These are phyloP conservation scores for Calcarisporium arbuscula DNA, from an alignment of 2,329 filamentous ascomycete species.

Conservation along the genomic window DNA sequence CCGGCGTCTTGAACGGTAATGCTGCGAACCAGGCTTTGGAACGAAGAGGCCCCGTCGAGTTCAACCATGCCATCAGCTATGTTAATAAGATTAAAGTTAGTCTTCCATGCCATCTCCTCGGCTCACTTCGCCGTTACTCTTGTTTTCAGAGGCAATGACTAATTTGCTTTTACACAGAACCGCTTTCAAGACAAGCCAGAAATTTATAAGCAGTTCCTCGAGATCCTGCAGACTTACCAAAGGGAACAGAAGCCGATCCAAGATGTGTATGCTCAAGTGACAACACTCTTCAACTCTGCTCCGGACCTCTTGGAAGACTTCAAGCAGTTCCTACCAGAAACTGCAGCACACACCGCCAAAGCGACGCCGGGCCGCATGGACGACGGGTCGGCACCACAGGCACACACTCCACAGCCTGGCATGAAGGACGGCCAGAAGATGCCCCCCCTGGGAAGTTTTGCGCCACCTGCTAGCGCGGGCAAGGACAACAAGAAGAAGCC, in stretches of 20 bases:
- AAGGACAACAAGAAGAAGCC: constrained; percentile 90
- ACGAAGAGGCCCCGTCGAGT: constrained; percentile 91
- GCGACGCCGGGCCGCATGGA: constrained; percentile 54
- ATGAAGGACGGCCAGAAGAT: constrained; percentile 64
- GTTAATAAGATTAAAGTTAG: constrained; percentile 98
- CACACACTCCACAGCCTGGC: constrained; percentile 49
- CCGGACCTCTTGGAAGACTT: constrained; percentile 96
- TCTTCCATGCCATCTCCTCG: constrained; percentile 8
- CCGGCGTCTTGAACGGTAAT: constrained; percentile 56
- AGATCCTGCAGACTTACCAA: constrained; percentile 97
- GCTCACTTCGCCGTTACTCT: neutral
- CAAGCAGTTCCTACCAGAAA: constrained; percentile 96
- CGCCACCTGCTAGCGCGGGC: constrained; percentile 69
- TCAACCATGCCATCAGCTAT: constrained; percentile 98
- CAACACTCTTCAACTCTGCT: constrained; percentile 84
- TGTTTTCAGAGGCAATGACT: no score
- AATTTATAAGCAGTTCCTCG: constrained; percentile 98
- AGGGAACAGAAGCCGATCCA: constrained; percentile 97
- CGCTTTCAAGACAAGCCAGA: constrained; percentile 94
- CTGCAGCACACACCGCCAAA: constrained; percentile 51
- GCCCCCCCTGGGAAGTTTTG: constrained; percentile 93
- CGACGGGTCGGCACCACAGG: constrained; percentile 33
- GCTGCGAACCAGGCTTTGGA: constrained; percentile 60
- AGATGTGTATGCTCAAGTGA: constrained; percentile 96
- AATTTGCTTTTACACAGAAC: constrained; percentile 54